Base-by-base conservation (phyloP, 169 alveolate species). In the Cryptosporidium muris region DNA sequence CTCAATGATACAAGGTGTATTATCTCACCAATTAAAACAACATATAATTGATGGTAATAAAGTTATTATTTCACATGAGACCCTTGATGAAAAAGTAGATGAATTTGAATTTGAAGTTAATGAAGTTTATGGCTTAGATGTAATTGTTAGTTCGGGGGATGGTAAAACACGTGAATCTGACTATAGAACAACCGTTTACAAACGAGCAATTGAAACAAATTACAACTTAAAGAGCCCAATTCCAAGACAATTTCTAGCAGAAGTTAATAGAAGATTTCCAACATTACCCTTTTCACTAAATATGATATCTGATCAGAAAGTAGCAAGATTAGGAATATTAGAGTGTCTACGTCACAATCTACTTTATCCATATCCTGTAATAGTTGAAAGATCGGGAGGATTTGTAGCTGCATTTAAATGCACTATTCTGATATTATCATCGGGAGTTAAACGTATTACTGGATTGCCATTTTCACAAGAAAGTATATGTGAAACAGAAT, bases 301-400 rank as follows among this genome's bases (percentile, higher is more conserved):
- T 54, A 68, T 90, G 63, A 60, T 93, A 48, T 96, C 93, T 49
- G 95, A 91, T 81, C 94, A 93, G 66, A 80, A 94, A 56, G 93
- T 91, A 14, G 89, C 91, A 2, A 34, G 90, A 80, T 80, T 96
- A 91, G 99, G 99, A 9, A 97, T 98, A 45, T 95, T 97, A 51
- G 99, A 97, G 92, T 97, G 99, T 51, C 80, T 95, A 66, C 94
- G 98, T 74, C 99, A 98, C 88, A 97, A 96, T 66, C 92, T 97
- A 66, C 90, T 97, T 34, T 92, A 95, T 64, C 96, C 97, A 42
- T 97, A 96, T 90, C 96, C 95, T 37, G 98, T 97, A 45, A 88
- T 93, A 48, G 82, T 94, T 25, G 98, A 94, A 81, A 95, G 95
- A 88, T 81, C 92, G 66, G 96, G 96, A 51, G 98, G 95, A 67